These are phyloP conservation scores for Candida endomychidarum DNA, from an alignment of 805 yeast species.

Conservation along the genomic window DNA sequence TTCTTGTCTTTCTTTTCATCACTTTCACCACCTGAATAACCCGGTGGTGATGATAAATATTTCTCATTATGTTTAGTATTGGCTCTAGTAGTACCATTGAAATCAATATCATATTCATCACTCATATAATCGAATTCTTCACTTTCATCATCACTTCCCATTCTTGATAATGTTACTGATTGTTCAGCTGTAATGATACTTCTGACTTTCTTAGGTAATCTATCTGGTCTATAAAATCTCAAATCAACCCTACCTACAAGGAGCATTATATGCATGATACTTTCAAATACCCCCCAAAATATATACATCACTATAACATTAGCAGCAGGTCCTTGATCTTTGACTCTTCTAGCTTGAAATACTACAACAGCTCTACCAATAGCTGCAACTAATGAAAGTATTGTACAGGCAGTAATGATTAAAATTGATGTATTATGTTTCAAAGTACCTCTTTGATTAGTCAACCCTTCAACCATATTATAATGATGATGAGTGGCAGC, in stretches of 20 bases:
- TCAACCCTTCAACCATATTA: slow-evolving; percentile 29
- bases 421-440: slow-evolving; percentile 52
- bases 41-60: slow-evolving; percentile 5
- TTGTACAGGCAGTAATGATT: slow-evolving; percentile 45
- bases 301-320: slow-evolving; percentile 61
- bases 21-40: slow-evolving; percentile 7
- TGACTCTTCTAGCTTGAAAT: slow-evolving; percentile 28
- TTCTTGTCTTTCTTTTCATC: background rate
- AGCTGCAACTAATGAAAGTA: slow-evolving; percentile 50
- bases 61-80: background rate
- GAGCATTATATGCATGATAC: slow-evolving; percentile 52
- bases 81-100: background rate
- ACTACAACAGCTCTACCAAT: slow-evolving; percentile 49
- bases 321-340: slow-evolving; percentile 23
- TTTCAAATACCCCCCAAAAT: slow-evolving; percentile 66
- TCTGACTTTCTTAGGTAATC: slow-evolving; percentile 37
- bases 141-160: slow-evolving; percentile 13
- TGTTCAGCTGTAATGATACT: slow-evolving; percentile 42
- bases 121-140: slow-evolving; percentile 10
- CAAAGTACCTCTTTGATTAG: slow-evolving; percentile 41
- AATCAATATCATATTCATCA: slow-evolving; percentile 6
- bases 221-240: slow-evolving; percentile 77
- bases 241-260: slow-evolving; percentile 66
- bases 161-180: slow-evolving; percentile 16
- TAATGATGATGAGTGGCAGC: slow-evolving; percentile 52